Base-by-base conservation (phyloP, 305 asterid species). In the Rubia peregrina region DNA sequence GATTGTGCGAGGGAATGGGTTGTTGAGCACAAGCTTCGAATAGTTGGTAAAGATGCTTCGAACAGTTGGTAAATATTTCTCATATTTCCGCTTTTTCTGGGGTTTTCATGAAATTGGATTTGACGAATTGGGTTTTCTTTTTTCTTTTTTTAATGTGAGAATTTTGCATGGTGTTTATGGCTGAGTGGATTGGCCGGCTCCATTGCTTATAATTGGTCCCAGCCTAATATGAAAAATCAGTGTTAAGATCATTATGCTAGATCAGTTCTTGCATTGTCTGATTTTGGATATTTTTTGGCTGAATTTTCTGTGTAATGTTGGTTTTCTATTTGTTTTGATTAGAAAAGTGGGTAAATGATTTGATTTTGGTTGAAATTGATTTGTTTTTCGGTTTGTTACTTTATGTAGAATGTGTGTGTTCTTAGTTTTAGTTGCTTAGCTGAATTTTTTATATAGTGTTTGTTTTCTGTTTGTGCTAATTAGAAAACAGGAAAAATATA, bases 191-290 rank as follows among this genome's bases (percentile, higher is more conserved):
- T 92, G 13, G 85, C 87, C 78, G 96, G 96, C 65, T 92, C 97
- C 56, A 43, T 92, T 88, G 96, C 98, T 7, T 92, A 90, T 78
- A 92, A 92, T 75, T 92, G 97, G 98, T 90, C 98, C 72, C 96
- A 86, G 66, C 96, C 97, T 53, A 80, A 85, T 44, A 92, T 92
- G 98, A 92, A 92, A 77, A 81, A 30, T 91, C 26, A 92, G 96
- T 73, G 93, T 92, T 76, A 92, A 84, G 89, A 85, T 92, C 67
- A 88, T 84, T 97, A 92, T 68, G 97, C 97, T 36, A 92, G 97
- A 97, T 88, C 75, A n/a, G 59, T 22, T n/a, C 59, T 6, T 40
- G 51, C 33, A 9, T 9, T 63, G 46, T 60, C 19, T 44, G 2
- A 14, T 60, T 19, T 24, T 22, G 40, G 2, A 40, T 9, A 24